Base-by-base conservation (phyloP, 139 green algal species). In the Chlorella sp. region DNA sequence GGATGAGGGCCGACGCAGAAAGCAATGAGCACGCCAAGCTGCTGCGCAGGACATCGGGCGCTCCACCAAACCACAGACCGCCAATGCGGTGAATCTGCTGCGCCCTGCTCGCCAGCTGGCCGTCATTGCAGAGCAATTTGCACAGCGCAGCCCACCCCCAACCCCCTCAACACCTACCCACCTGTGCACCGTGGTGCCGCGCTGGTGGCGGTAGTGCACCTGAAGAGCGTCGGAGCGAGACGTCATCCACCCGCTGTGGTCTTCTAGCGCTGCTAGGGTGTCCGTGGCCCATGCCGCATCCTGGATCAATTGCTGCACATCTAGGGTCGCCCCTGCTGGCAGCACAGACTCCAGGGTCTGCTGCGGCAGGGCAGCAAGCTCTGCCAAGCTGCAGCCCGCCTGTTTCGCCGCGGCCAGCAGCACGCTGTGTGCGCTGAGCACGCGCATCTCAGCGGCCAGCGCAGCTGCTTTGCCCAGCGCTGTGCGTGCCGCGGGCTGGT, bases 131-230 rank as follows among this genome's bases (percentile, higher is more conserved):
- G 21, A 32, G 60, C 60, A 67, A n/a, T 51, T 9, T 9, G 6
- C 44, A 16, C 17, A 7, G 23, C 18, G 60, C 60, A 1, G 60
- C 57, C 57, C 70, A 34, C 17, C 70, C 34, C 1, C 18, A 4
- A 2, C 36, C 70, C 18, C 39, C n/a, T 21, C 70, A 7, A 56
- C 36, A 4, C 36, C 16, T 1, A 25, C 21, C 4, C 34, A 68
- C 76, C 76, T 68, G 64, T 89, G 85, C 39, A 79, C 38, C 0
- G 85, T 87, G 4, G 62, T 80, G 34, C 85, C 78, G 30, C 41
- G 32, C 34, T 83, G 55, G 60, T 89, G 85, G 6, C 57, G 63
- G 71, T 89, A 89, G 26, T 75, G 56, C 34, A 89, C 78, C 38
- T 74, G 38, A 2, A 89, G 75, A 0, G 26, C 32, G 39, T 78